Evolutionary conservation across 2,329 filamentous ascomycete genomes (phyloP), one percentile per base, ranked within the genome.

Genomic region (Penicillium sumatraense): DNA sequence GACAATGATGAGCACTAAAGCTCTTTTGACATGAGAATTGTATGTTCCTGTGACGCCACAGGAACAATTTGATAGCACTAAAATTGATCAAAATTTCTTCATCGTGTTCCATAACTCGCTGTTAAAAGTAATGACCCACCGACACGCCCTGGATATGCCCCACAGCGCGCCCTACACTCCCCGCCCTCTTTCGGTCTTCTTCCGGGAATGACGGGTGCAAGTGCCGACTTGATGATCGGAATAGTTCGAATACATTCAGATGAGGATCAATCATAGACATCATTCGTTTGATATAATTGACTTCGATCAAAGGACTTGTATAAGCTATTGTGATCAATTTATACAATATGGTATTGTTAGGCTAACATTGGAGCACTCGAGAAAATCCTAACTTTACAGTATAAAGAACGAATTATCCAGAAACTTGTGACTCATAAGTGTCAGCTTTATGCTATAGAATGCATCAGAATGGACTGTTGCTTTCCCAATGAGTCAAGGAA

Each of bases 81-180:
- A 46, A 31, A 20, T 46, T 46, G 5, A 21, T 46, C 42, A 46
- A 46, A 46, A 29, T 46, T 21, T 46, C 42, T 46, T 46, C 42
- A 46, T 31, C 26, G 16, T 46, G 42, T n/a, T 18, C 21, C 26
- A 46, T 46, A 8, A 46, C 42, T 46, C n/a, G 42, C 26, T 31
- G 42, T 46, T 46, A 31, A 46, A 40, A 44, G 38, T 14, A 29
- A 46, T 14, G 24, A 7, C 27, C 26, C 42, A 46, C 42, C 42
- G 13, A 24, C 42, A 31, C 42, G 42, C 42, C 42, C 42, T 31
- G 10, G n/a, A 31, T 3, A 46, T 23, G 42, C 24, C 42, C 42
- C 42, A 46, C 42, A 31, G 42, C 42, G n/a, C 42, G 42, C 42
- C 42, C 42, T 46, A 46, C 21, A 9, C 35, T 27, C 42, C 26